A percentile compares a stretch with the other conserved stretches of the same genome.
These are phyloP conservation scores for Babjeviella inositovora DNA, from an alignment of 805 yeast species.

Conservation along the genomic window DNA sequence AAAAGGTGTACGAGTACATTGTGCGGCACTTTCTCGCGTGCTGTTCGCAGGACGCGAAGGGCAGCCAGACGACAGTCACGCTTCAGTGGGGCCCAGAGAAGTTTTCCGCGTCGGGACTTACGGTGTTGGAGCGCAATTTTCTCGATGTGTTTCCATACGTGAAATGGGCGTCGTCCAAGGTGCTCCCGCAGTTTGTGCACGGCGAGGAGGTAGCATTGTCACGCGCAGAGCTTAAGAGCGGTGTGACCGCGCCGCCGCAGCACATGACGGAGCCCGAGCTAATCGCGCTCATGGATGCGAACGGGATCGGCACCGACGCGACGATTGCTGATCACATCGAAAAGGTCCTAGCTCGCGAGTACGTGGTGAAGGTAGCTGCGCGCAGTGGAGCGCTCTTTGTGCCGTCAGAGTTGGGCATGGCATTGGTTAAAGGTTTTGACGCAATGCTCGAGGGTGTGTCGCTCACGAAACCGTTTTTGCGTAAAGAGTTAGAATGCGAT, in stretches of 20 bases:
- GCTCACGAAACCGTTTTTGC: constrained; percentile 75
- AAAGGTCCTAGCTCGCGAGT: constrained; percentile 54
- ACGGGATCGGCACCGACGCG: constrained; percentile 98
- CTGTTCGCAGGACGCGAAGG: constrained; percentile 84
- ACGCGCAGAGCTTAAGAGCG: constrained; percentile 46
- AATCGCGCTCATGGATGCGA: constrained; percentile 86
- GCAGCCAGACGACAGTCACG: constrained; percentile 43
- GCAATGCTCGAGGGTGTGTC: constrained; percentile 53
- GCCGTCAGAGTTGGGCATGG: constrained; percentile 77
- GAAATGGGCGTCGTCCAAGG: constrained; percentile 56
- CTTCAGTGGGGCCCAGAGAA: constrained; percentile 67
- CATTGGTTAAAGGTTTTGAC: constrained; percentile 79
- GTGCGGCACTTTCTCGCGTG: constrained; percentile 80
- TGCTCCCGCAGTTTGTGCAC: constrained; percentile 44
- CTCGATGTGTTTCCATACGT: constrained; percentile 68
- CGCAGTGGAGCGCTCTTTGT: constrained; percentile 28
- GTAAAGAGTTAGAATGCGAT: constrained; percentile 59
- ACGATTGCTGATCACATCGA: constrained; percentile 97
- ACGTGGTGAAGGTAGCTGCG: constrained; percentile 28
- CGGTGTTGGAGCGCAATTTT: constrained; percentile 60
- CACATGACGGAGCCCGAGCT: constrained; percentile 86
- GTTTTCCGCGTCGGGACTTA: constrained; percentile 61
- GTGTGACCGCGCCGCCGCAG: constrained; percentile 68
- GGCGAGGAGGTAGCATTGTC: constrained; percentile 42
- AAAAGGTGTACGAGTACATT: constrained; percentile 72